Percentiles rank a stretch among this genome's conserved stretches.
Conservation (phyloP, 1,284 basidiomycete species). For the Wolfiporia cocos region DNA sequence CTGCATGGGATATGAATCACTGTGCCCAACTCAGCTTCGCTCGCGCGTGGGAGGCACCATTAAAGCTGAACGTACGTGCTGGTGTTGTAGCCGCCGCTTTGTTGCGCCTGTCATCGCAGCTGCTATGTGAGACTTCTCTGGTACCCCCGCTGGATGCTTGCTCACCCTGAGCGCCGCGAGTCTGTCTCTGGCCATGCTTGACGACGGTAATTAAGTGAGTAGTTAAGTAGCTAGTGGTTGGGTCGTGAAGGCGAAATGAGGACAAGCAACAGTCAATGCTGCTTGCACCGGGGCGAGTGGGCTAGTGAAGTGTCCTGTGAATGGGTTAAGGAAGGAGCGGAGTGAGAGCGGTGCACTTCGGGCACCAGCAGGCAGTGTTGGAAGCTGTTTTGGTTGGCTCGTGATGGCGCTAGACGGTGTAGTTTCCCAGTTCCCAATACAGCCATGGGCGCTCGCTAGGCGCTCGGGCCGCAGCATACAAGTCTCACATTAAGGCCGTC, state of each 20-base stretch:
- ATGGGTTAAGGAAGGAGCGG: constrained; percentile 8
- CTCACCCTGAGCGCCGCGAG: constrained; percentile 76
- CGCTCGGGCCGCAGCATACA: no score
- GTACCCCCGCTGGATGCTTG: not conserved
- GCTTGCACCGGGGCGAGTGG: constrained; percentile 14
- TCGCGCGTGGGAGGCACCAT: constrained; percentile 3
- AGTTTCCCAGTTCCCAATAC: no score
- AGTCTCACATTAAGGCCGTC: no score
- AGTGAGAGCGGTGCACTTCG: constrained; percentile 4
- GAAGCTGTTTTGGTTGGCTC: constrained; percentile 6
- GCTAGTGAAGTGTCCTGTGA: constrained; percentile 9
- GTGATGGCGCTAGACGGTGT: constrained; percentile 1
- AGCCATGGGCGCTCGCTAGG: no score
- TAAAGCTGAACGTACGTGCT: constrained; percentile 38
- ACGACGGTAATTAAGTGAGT: constrained; percentile 18
- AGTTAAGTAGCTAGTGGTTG: constrained; percentile 12
- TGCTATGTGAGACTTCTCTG: not conserved
- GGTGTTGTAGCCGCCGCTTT: constrained; percentile 43
- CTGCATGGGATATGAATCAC: constrained; percentile 63
- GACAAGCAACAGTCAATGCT: constrained; percentile 28
- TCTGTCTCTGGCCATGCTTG: constrained; percentile 73
- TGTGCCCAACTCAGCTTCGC: constrained; percentile 21
- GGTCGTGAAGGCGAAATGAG: constrained; percentile 2
- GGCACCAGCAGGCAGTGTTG: constrained; percentile 5
- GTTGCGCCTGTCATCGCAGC: constrained; percentile 54